Evolutionary conservation across 2,329 filamentous ascomycete species (phyloP).

Genomic region (Periconia sp.): DNA sequence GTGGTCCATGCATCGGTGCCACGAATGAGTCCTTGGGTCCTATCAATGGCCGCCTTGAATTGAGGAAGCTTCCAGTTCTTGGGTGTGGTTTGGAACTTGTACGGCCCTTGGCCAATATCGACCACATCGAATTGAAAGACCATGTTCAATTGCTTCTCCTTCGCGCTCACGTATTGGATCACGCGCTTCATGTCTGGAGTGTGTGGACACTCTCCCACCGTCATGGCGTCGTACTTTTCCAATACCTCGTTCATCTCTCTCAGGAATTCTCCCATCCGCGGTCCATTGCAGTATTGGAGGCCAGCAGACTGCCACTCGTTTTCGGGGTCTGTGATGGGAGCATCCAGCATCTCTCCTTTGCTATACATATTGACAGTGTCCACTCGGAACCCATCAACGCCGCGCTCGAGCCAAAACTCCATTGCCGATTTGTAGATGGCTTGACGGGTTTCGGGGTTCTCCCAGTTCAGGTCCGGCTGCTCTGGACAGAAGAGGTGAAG

Average conservation of each 20-base stretch:
- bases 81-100: constrained; percentile 40
- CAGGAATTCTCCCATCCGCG: constrained; percentile 68
- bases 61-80: constrained; percentile 33
- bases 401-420: constrained; percentile 76
- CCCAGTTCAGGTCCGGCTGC: constrained; percentile 87
- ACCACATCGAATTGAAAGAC: constrained; percentile 58
- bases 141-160: constrained; percentile 66
- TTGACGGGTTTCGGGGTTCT: constrained; percentile 65
- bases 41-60: constrained; percentile 34
- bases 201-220: constrained; percentile 68
- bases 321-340: constrained; percentile 32
- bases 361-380: constrained; percentile 44
- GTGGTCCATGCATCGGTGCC: constrained; percentile 49
- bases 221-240: constrained; percentile 65
- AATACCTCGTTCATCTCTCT: constrained; percentile 65
- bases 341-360: constrained; percentile 37
- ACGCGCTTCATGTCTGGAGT: constrained; percentile 62
- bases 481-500: constrained; percentile 73
- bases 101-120: constrained; percentile 38
- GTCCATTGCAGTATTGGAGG: constrained; percentile 67
- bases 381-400: constrained; percentile 55
- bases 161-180: constrained; percentile 60
- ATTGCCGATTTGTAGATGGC: constrained; percentile 71
- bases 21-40: constrained; percentile 35
- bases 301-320: constrained; percentile 39